These are phyloP conservation scores for Saraca asoca DNA, from an alignment of 331 rosid genomes.

Conservation along the genomic window DNA sequence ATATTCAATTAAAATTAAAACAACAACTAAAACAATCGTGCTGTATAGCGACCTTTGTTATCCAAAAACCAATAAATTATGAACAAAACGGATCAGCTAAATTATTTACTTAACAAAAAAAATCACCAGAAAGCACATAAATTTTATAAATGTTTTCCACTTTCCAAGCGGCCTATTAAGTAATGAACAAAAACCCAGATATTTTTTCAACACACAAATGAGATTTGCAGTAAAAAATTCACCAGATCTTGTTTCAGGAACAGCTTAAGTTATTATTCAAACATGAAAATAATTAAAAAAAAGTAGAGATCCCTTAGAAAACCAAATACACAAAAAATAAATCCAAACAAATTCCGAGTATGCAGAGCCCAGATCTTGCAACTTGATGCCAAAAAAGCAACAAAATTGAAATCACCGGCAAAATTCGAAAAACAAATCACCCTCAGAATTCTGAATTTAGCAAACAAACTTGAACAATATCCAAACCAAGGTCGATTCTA, in stretches of 20 bases:
- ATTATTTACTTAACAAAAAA: background rate
- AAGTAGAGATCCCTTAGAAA: constrained; percentile 23
- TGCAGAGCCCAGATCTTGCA: constrained; percentile 53
- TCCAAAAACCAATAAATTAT: background rate
- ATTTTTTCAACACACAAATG: background rate
- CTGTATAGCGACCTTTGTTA: background rate
- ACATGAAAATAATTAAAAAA: background rate
- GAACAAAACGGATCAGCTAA: background rate
- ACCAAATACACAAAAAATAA: constrained; percentile 6
- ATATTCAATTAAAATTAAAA: background rate
- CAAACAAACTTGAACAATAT: constrained; percentile 25
- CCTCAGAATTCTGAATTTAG: background rate
- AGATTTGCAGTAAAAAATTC: background rate
- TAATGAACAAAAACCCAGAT: background rate
- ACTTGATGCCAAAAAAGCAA: background rate
- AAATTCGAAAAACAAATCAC: background rate
- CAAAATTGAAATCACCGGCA: constrained; percentile 23
- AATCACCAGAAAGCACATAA: background rate
- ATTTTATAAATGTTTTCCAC: background rate
- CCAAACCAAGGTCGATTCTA: constrained; percentile 47
- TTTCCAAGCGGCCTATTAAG: background rate
- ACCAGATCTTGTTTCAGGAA: constrained; percentile 35
- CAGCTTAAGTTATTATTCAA: constrained; percentile 3
- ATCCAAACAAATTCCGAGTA: constrained; percentile 6
- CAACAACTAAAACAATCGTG: background rate